Conservation (phyloP, 192 early-diverging fungal species). For the Mortierella alpina region DNA sequence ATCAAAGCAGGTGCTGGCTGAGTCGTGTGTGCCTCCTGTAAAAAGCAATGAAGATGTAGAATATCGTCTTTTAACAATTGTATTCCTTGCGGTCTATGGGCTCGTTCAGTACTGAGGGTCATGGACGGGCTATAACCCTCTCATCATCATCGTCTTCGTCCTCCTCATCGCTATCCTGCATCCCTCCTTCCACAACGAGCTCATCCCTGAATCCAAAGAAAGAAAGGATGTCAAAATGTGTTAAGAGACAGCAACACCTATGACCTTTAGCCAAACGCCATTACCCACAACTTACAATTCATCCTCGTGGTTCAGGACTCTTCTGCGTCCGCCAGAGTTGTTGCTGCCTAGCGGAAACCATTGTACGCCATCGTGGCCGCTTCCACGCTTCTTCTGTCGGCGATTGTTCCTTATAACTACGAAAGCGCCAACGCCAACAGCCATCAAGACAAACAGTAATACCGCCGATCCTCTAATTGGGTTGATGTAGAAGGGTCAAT, state of each 20-base stretch:
- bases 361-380: slow-evolving; percentile 24
- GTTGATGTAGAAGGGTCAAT: background rate
- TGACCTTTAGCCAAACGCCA: background rate
- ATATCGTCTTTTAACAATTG: no score
- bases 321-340: slow-evolving; percentile 2
- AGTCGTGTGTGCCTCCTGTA: no score
- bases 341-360: slow-evolving; percentile 32
- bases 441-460: slow-evolving; percentile 33
- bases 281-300: slow-evolving; percentile 31
- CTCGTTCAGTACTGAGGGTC: no score
- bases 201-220: slow-evolving; percentile 54
- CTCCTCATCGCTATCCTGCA: slow-evolving; percentile 53
- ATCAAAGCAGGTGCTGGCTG: no score
- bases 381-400: slow-evolving; percentile 23
- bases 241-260: background rate
- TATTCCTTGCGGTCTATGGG: no score
- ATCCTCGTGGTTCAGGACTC: slow-evolving; percentile 34
- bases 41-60: no score
- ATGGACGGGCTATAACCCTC: no score
- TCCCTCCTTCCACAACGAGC: slow-evolving; percentile 58
- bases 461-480: slow-evolving; percentile 43
- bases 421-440: slow-evolving; percentile 34
- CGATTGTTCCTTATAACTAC: slow-evolving; percentile 31
- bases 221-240: background rate
- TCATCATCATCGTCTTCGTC: slow-evolving; percentile 21